Base-by-base conservation (phyloP, 352 stramenopile genomes). In the Phytophthora palmivora region DNA sequence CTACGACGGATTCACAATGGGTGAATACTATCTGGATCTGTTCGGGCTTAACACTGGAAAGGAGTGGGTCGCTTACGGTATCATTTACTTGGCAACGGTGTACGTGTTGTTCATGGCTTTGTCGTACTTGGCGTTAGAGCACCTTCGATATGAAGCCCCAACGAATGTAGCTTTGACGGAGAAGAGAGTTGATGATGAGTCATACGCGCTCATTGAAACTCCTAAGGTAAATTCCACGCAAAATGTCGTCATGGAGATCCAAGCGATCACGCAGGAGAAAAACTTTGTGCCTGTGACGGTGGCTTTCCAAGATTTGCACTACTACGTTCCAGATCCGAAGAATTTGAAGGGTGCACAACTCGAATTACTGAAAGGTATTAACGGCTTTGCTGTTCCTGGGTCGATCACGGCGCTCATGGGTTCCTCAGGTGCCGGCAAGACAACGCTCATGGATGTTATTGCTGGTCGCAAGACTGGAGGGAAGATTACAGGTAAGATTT, bases 1-100 rank as follows among this genome's bases (percentile, higher is more conserved):
- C 28, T 72, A 76, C 38, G 50, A 52, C 7, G 24, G 24, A 28
- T 43, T 61, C 18, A 77, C 42, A 5, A 67, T 70, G 76, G 60
- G 67, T 44, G 49, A 78, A 47, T 79, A 80, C 55, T 71, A 33
- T 6, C 26, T 63, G 36, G 32, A 47, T 8, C 26, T 63, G 30
- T 63, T 63, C n/a, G 55, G 43, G 14, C 36, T 63, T 18, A 7
- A 46, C 15, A 54, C 55, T 12, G 55, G 43, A 12, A 63, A 16
- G 18, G 33, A 19, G 16, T 63, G 55, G 55, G 55, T 63, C 15
- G 44, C 8, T 4, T 63, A 63, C 32, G 55, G 55, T 12, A 9
- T 77, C 2, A 39, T 45, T n/a, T 56, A 63, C 22, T 11, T 15
- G 32, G 46, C 65, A 21, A 33, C 47, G 16, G 24, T 52, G 11